A percentile compares a stretch with the other conserved stretches of the same genome.
phyloP scores from a whole-genome alignment of 192 early-diverging fungal genomes.

The Radiomyces spectabilis region DNA sequence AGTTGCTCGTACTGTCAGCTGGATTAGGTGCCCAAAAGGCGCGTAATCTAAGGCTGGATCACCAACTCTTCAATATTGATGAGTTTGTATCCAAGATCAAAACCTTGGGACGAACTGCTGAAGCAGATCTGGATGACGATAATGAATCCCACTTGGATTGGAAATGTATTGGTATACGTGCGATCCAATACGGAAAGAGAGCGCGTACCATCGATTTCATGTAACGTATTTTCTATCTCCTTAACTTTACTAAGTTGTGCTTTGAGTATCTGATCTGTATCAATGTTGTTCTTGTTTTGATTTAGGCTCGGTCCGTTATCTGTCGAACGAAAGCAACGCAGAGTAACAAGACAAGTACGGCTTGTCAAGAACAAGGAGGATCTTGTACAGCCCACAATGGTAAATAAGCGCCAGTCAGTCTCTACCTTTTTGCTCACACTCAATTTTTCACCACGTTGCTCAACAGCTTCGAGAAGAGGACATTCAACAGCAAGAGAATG shows the following conservation, averaged over 20 bases:
- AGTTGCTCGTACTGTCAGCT: conserved; percentile 64
- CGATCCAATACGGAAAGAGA: conserved; percentile 38
- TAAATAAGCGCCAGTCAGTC: conserved; percentile 7
- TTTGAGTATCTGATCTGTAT: not conserved
- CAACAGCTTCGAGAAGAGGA: conserved; percentile 54
- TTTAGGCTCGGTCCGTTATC: conserved; percentile 63
- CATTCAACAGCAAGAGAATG: conserved; percentile 74
- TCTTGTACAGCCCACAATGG: conserved; percentile 36
- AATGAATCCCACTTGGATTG: conserved; percentile 44
- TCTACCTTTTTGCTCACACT: not conserved
- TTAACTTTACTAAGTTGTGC: not conserved
- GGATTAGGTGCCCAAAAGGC: conserved; percentile 72
- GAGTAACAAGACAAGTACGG: conserved; percentile 14
- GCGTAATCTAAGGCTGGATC: conserved; percentile 67
- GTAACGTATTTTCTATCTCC: conserved; percentile 34
- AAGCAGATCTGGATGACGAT: conserved; percentile 39
- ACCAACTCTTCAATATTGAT: conserved; percentile 65
- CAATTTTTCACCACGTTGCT: not conserved
- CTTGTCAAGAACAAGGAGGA: conserved; percentile 40
- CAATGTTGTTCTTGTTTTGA: conserved; percentile 2
- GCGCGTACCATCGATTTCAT: conserved; percentile 73
- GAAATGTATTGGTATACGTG: conserved; percentile 48
- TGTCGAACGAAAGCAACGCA: conserved; percentile 47
- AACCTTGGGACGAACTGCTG: conserved; percentile 36
- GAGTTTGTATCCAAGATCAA: conserved; percentile 66